These are phyloP conservation scores for Fusarium sp. DNA, from an alignment of 2,329 filamentous ascomycete genomes.

Conservation along the genomic window DNA sequence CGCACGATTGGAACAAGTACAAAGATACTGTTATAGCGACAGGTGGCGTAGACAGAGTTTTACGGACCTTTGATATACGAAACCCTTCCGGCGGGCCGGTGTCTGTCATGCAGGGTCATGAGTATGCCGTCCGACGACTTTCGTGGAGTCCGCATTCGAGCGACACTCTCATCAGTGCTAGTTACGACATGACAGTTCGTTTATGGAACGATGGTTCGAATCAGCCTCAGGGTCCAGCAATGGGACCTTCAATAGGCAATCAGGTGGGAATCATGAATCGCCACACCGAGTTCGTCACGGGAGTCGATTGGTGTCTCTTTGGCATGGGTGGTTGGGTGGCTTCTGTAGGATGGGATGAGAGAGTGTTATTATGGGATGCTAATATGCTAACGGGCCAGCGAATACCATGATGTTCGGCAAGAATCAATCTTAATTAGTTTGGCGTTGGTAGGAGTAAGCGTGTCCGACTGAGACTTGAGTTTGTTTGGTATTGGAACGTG, in stretches of 20 bases:
- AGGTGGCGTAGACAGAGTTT: conserved; percentile 86
- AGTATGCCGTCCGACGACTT: conserved; percentile 88
- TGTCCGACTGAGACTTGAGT: conserved; percentile 2
- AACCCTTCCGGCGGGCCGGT: conserved; percentile 79
- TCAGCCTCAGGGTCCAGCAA: conserved; percentile 54
- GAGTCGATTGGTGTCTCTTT: conserved; percentile 98
- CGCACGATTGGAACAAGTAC: conserved; percentile 99
- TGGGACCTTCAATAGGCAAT: conserved; percentile 66
- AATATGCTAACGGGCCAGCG: conserved; percentile 60
- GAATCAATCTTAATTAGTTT: conserved; percentile 1
- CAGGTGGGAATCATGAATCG: conserved; percentile 90
- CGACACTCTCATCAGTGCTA: conserved; percentile 87
- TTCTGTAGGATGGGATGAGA: conserved; percentile 94
- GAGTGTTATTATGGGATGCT: conserved; percentile 92
- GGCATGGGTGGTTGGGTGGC: conserved; percentile 96
- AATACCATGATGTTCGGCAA: conserved; percentile 35
- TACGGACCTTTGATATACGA: conserved; percentile 92
- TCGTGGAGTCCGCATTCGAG: conserved; percentile 95
- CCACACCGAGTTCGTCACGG: conserved; percentile 96
- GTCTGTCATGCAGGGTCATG: conserved; percentile 83
- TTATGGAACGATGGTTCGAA: conserved; percentile 85
- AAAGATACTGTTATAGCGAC: conserved; percentile 85
- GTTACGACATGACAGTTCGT: conserved; percentile 98
- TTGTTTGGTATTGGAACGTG: conserved; percentile 5
- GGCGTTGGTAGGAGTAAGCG: conserved; percentile 40